These are phyloP conservation scores for Grosmannia serpens DNA, from an alignment of 2,329 filamentous ascomycete genomes.

Conservation along the genomic window DNA sequence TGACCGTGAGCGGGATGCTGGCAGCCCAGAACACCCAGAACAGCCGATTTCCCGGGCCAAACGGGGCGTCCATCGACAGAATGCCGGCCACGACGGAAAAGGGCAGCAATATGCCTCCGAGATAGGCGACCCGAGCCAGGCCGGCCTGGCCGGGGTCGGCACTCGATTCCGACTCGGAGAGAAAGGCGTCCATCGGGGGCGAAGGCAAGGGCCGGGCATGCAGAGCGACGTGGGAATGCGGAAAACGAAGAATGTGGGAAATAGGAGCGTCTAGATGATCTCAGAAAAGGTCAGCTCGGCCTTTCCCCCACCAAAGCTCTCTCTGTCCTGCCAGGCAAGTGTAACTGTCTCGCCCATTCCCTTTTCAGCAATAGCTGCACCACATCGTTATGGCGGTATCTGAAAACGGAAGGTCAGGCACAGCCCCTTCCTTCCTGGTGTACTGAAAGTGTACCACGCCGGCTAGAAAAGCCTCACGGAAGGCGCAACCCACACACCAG, in stretches of 20 bases:
- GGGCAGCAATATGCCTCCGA: constrained; percentile 37
- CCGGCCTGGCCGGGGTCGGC: constrained; percentile 15
- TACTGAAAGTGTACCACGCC: neutral
- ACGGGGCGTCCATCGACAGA: constrained; percentile 34
- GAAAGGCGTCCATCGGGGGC: neutral
- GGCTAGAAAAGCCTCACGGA: neutral
- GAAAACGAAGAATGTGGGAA: neutral
- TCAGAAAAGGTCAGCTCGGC: neutral
- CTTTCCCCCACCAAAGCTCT: neutral
- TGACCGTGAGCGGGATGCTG: constrained; percentile 24
- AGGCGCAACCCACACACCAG: neutral
- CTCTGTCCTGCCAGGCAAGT: neutral
- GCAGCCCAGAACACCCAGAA: constrained; percentile 41
- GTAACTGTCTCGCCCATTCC: neutral
- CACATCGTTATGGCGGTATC: neutral
- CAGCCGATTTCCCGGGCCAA: constrained; percentile 25
- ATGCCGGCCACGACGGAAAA: constrained; percentile 35
- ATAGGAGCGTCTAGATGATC: neutral
- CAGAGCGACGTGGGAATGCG: neutral
- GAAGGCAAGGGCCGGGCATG: neutral
- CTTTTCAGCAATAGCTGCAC: neutral
- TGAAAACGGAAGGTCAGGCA: neutral
- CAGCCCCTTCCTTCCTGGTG: neutral
- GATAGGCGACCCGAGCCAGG: constrained; percentile 36
- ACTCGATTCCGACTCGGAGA: neutral